Conservation (phyloP, 495 filamentous ascomycete species). For the Diplogelasinospora grovesii region DNA sequence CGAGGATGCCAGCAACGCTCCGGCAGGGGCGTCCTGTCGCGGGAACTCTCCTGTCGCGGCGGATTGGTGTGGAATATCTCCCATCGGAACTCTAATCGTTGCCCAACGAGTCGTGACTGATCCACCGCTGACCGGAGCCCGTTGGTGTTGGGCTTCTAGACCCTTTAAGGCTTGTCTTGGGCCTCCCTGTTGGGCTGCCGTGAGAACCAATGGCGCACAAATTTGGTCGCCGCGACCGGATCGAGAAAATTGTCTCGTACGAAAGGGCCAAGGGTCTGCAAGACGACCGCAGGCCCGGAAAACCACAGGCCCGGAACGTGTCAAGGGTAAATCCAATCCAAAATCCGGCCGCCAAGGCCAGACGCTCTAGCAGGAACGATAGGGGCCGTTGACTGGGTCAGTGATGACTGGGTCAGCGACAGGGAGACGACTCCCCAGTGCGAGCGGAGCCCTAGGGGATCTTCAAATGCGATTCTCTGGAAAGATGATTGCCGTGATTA, state of each 20-base stretch:
- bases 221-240: constrained; percentile 1
- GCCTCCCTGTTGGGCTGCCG: not conserved
- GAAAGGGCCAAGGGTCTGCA: not conserved
- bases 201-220: not conserved
- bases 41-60: constrained; percentile 29
- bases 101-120: not conserved
- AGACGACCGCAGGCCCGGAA: not conserved
- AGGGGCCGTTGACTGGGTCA: not conserved
- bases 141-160: not conserved
- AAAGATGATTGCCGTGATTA: constrained; percentile 11
- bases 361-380: not conserved
- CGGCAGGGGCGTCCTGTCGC: constrained; percentile 16
- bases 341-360: not conserved
- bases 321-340: not conserved
- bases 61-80: constrained; percentile 30
- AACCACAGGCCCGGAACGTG: not conserved
- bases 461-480: not conserved
- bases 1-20: constrained; percentile 12
- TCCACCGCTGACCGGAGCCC: too few relatives aligned
- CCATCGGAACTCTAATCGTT: constrained; percentile 23
- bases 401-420: not conserved
- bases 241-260: not conserved
- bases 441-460: constrained; percentile 1
- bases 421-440: not conserved
- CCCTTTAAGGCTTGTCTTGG: not conserved